Evolutionary conservation across 345 rosid genomes (phyloP).

Genomic region (Pugionium dolabratum): DNA sequence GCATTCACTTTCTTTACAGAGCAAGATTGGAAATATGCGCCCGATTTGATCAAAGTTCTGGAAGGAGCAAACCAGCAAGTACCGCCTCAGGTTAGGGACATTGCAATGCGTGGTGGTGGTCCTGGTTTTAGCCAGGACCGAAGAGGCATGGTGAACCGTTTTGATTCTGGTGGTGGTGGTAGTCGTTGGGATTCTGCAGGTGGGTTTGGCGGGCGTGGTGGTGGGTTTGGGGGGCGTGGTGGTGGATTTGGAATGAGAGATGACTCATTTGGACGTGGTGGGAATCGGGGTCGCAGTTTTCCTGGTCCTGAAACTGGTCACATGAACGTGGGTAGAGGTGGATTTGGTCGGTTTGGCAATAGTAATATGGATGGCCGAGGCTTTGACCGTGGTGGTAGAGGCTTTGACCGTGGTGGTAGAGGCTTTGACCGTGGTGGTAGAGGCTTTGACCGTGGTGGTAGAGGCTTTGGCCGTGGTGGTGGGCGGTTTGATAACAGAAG

Average conservation of each 20-base stretch:
- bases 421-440: constrained; percentile 58
- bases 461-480: constrained; percentile 62
- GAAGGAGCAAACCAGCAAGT: constrained; percentile 94
- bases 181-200: constrained; percentile 76
- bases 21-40: constrained; percentile 83
- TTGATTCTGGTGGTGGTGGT: constrained; percentile 62
- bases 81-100: constrained; percentile 80
- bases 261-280: constrained; percentile 60
- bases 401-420: constrained; percentile 45
- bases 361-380: constrained; percentile 63
- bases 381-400: constrained; percentile 50
- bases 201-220: constrained; percentile 54
- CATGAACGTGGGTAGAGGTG: constrained; percentile 57
- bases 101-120: constrained; percentile 74
- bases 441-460: constrained; percentile 43
- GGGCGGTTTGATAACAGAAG: constrained; percentile 82
- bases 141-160: constrained; percentile 60
- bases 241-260: constrained; percentile 47
- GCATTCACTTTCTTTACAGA: constrained; percentile 91
- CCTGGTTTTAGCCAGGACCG: constrained; percentile 68
- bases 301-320: constrained; percentile 55
- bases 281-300: constrained; percentile 67
- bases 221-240: constrained; percentile 50
- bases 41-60: constrained; percentile 81
- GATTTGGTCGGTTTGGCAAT: constrained; percentile 55